Base-by-base conservation (phyloP, 1,284 basidiomycete species). In the Puccinia triticina region DNA sequence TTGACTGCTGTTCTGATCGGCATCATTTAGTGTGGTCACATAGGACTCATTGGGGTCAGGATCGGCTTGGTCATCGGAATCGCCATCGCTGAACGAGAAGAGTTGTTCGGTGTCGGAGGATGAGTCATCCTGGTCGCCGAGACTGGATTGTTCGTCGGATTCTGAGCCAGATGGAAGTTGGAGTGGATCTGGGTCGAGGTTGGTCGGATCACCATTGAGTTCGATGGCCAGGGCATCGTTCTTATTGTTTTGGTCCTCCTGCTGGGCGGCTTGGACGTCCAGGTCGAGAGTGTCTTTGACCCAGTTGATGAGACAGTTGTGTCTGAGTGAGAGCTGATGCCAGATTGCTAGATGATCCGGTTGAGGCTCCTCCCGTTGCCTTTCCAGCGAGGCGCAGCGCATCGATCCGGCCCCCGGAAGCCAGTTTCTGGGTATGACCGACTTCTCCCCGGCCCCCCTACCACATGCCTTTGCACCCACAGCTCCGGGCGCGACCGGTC, bases 21-120 rank as follows among this genome's bases (percentile, higher is more conserved):
- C 34, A 81, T 81, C 78, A 57, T 81, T 72, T 48, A 73, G 40
- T 61, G 57, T 48, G 55, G 75, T 77, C n/a, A 34, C 37, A 29
- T 78, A 69, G 69, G 64, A 50, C 40, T 77, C 29, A 21, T 50
- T 77, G 5, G 29, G 61, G 48, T 53, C 55, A 77, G 43, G 34
- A 48, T 77, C 14, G 48, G 43, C n/a, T 29, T 48, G n/a, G 40
- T n/a, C 21, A 7, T 53, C 48, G 2, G 40, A 59, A 48, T 73
- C 48, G 29, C 34, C 18, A n/a, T 57, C 46, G 50, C 48, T 16
- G 29, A 37, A n/a, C 21, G 61, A 74, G 66, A 71, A 37, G 32
- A 57, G 48, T 72, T 80, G 67, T 21, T 67, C 48, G n/a, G 77
- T 50, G 43, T 18, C 32, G 59, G 29, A 78, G 48, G 48, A 78